A percentile compares a stretch with the other conserved stretches of the same genome.
These are phyloP conservation scores for Trypethelium eluteriae DNA, from an alignment of 495 filamentous ascomycete species.

Conservation along the genomic window DNA sequence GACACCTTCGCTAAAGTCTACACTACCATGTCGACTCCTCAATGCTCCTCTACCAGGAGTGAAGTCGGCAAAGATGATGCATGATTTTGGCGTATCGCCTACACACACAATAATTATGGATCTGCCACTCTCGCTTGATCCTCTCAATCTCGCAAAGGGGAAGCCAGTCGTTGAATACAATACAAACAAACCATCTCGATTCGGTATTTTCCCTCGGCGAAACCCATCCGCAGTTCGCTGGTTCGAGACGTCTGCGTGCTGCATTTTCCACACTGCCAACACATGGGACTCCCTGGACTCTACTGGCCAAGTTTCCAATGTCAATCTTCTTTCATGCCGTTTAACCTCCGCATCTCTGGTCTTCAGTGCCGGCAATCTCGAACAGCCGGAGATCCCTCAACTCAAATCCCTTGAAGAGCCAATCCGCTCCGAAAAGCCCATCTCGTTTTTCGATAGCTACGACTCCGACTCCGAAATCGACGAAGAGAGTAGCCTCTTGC, in stretches of 20 bases:
- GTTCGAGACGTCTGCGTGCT: constrained; percentile 57
- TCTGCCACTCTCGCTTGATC: constrained; percentile 55
- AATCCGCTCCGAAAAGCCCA: constrained; percentile 19
- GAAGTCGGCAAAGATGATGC: constrained; percentile 59
- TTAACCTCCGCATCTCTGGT: constrained; percentile 52
- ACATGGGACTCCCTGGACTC: constrained; percentile 47
- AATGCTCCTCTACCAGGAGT: constrained; percentile 49
- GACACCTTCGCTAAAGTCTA: constrained; percentile 5
- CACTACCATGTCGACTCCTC: constrained; percentile 25
- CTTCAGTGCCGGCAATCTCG: constrained; percentile 51
- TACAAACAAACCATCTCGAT: constrained; percentile 44
- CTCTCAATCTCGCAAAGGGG: constrained; percentile 47
- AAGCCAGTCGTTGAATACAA: constrained; percentile 51
- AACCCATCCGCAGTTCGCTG: constrained; percentile 48
- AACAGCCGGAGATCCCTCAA: constrained; percentile 32
- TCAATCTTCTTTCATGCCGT: constrained; percentile 57
- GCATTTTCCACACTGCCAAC: constrained; percentile 62
- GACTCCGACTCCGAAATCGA: constrained; percentile 23
- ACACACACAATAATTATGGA: constrained; percentile 58
- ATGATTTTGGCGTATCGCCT: constrained; percentile 58
- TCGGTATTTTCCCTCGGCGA: constrained; percentile 56
- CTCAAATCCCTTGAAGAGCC: constrained; percentile 26
- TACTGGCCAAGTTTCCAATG: constrained; percentile 26
- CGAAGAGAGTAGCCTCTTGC: constrained; percentile 19
- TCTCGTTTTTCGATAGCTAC: constrained; percentile 35